phyloP scores from a whole-genome alignment of 2,329 filamentous ascomycete species.

The Aspergillus sp. region DNA sequence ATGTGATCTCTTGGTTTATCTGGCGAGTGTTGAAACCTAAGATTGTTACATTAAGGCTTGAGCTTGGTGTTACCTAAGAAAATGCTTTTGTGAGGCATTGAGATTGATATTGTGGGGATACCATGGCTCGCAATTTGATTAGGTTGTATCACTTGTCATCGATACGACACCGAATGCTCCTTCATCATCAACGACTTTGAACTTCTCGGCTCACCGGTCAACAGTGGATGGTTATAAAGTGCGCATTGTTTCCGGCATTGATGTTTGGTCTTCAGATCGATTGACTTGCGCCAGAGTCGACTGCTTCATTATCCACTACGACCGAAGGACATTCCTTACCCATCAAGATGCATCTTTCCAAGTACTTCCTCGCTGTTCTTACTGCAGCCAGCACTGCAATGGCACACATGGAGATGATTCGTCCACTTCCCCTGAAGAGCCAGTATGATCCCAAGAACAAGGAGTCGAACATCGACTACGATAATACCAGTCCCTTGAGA shows the following conservation, averaged over 20 bases:
- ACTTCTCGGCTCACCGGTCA: neutral
- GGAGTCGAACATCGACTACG: conserved; percentile 54
- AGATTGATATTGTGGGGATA: neutral
- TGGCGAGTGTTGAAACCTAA: neutral
- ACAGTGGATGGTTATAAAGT: neutral
- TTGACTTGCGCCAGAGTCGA: neutral
- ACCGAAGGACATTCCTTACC: neutral
- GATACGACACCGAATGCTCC: neutral
- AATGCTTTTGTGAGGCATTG: neutral
- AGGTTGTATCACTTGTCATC: neutral
- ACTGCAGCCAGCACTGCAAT: neutral
- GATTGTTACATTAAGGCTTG: neutral
- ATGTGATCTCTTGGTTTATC: neutral
- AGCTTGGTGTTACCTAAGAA: neutral
- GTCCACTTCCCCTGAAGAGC: neutral
- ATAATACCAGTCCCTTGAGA: conserved; percentile 66
- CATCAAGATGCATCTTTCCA: neutral
- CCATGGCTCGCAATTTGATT: neutral
- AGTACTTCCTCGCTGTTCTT: neutral
- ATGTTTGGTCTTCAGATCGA: neutral
- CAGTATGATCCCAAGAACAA: neutral
- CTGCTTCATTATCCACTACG: neutral
- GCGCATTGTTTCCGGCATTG: neutral
- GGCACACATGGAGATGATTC: conserved; percentile 5
- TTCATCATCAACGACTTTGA: neutral